Base-by-base conservation (phyloP, 2,329 filamentous ascomycete species). In the Monilinia fructicola region DNA sequence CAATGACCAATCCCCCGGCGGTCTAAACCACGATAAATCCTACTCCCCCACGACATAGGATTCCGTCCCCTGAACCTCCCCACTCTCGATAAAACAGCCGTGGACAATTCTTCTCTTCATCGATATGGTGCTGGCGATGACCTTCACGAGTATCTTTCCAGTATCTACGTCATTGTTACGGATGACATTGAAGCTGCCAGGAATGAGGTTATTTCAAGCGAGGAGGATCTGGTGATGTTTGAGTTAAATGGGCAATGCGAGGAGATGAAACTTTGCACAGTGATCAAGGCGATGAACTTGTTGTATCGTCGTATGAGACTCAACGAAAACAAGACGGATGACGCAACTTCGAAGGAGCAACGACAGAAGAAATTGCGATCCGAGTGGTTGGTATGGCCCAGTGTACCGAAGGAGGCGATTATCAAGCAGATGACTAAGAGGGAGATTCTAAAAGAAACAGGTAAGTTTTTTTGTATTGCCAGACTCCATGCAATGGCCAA, bases 321-420 rank as follows among this genome's bases (percentile, higher is more conserved):
- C 0, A 23, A 23, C 11, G 18, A 10, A 23, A 6, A 23, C 4
- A 10, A 10, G 18, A 35, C 31, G 31, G 58, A 60, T 6, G 58
- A 38, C 2, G 58, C 26, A 12, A 12, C 26, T 18, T n/a, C 12
- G 28, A 60, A 6, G 4, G 0, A 2, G 1, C 28, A 31, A 2
- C 16, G 26, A 31, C 42, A 60, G 28, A 38, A 50, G 31, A 60
- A 18, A 7, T 0, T 50, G 4, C 44, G 12, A 10, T 60, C 58
- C 16, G 44, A 50, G 31, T 60, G 58, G 58, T 38, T 60, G 44
- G 31, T 60, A 26, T 60, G 58, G 58, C 58, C 58, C 26, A 50
- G 14, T 23, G 31, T 60, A 21, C 44, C 44, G 2, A 60, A 38
- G 26, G 58, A 60, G 14, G 58, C 58, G 9, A 35, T 60, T 3